phyloP scores from a whole-genome alignment of 768 basidiomycete genomes.

The Mycena vitilis region DNA sequence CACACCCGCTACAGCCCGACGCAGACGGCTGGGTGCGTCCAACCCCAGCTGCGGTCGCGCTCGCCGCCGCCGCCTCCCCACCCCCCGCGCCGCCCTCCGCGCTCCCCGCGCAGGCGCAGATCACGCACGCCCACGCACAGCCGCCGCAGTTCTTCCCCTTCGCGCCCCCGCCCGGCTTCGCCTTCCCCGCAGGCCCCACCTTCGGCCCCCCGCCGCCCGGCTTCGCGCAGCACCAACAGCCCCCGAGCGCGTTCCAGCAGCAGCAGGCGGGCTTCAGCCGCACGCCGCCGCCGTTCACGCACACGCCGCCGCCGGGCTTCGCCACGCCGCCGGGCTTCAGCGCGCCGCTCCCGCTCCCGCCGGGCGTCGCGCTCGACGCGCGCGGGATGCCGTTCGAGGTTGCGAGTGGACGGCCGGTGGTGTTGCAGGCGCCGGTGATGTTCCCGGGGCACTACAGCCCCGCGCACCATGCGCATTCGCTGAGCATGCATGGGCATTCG shows the following conservation, averaged over 20 bases:
- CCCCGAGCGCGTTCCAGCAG: background rate
- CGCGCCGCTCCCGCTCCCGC: conserved; percentile 81
- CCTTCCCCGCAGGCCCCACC: conserved; percentile 7
- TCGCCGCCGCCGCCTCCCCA: conserved; percentile 25
- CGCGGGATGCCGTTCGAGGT: conserved; percentile 87
- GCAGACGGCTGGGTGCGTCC: conserved; percentile 37
- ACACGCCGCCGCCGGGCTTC: conserved; percentile 22
- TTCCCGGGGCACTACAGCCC: conserved; percentile 55
- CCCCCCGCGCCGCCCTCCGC: conserved; percentile 11
- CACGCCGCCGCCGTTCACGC: conserved; percentile 15
- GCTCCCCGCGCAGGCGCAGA: conserved; percentile 8
- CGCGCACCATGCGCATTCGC: conserved; percentile 52
- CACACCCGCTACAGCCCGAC: conserved; percentile 29
- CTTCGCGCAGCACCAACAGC: conserved; percentile 3
- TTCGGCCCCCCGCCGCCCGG: conserved; percentile 6
- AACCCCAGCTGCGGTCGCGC: conserved; percentile 24
- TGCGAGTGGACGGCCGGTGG: conserved; percentile 84
- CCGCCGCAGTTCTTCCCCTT: conserved; percentile 22
- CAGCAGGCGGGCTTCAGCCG: conserved; percentile 15
- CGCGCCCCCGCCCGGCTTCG: conserved; percentile 13
- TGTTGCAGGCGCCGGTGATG: conserved; percentile 64
- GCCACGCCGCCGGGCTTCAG: conserved; percentile 51
- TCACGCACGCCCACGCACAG: background rate
- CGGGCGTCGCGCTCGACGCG: conserved; percentile 78
- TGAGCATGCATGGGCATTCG: conserved; percentile 56